Evolutionary conservation across 140 eudicot species (phyloP).

Genomic region (Erigeron philadelphicus): DNA sequence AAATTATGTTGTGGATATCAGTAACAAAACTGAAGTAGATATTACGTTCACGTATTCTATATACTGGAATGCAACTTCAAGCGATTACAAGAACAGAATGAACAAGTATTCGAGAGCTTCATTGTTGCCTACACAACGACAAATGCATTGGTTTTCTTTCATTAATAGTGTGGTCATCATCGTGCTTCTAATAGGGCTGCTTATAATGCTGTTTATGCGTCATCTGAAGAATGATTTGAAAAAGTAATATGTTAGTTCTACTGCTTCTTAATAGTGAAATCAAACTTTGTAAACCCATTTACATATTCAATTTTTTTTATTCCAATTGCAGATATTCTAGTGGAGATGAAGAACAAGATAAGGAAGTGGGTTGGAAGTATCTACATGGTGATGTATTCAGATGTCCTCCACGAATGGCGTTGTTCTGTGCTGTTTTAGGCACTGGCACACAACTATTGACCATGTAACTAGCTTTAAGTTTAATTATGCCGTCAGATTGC

Average conservation of each 20-base stretch:
- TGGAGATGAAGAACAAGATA: conserved; percentile 91
- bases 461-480: conserved; percentile 42
- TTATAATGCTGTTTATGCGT: conserved; percentile 51
- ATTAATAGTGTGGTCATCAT: conserved; percentile 54
- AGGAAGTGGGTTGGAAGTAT: conserved; percentile 80
- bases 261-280: not conserved
- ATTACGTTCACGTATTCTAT: conserved; percentile 63
- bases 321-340: conserved; percentile 41
- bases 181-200: conserved; percentile 58
- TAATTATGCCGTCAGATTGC: no score
- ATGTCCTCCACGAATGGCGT: conserved; percentile 56
- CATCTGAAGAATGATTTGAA: conserved; percentile 71
- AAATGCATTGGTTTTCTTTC: conserved; percentile 80
- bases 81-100: conserved; percentile 51
- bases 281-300: not conserved
- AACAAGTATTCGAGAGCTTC: conserved; percentile 65
- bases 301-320: not conserved
- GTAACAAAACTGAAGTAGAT: conserved; percentile 43
- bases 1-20: conserved; percentile 61
- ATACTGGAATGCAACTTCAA: conserved; percentile 57
- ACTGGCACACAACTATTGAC: conserved; percentile 66
- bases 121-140: conserved; percentile 37
- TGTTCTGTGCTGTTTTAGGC: conserved; percentile 77
- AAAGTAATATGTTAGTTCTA: conserved; percentile 41
- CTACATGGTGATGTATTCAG: conserved; percentile 71